phyloP scores from a whole-genome alignment of 805 yeast species.

The Monosporozyma aerobia region DNA sequence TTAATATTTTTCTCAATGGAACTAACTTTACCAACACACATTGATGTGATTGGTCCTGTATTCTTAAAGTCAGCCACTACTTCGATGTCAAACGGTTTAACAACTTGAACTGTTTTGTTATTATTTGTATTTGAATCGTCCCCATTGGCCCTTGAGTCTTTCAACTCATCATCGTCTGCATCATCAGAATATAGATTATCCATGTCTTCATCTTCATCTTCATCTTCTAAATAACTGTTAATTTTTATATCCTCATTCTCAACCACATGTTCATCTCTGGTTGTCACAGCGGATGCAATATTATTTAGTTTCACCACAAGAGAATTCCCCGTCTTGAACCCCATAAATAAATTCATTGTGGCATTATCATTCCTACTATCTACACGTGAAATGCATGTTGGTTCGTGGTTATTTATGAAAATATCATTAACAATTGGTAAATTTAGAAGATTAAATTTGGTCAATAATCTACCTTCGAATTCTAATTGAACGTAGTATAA shows the following conservation, averaged over 20 bases:
- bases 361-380: conserved; percentile 20
- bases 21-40: conserved; percentile 50
- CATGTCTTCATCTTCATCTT: conserved; percentile 29
- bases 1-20: conserved; percentile 46
- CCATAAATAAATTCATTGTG: conserved; percentile 45
- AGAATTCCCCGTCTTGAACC: conserved; percentile 53
- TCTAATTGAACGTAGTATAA: conserved; percentile 21
- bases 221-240: conserved; percentile 15
- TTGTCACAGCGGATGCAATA: conserved; percentile 21
- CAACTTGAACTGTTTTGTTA: conserved; percentile 18
- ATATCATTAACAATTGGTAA: conserved; percentile 27
- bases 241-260: conserved; percentile 15
- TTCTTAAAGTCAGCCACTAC: conserved; percentile 48
- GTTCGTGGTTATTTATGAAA: conserved; percentile 18
- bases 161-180: conserved; percentile 12
- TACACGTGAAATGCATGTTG: conserved; percentile 21
- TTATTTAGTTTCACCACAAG: conserved; percentile 33
- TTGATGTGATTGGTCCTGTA: conserved; percentile 64
- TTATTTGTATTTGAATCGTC: conserved; percentile 2
- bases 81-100: conserved; percentile 33
- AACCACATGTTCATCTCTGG: conserved; percentile 36
- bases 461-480: conserved; percentile 26
- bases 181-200: conserved; percentile 25
- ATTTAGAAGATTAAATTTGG: conserved; percentile 22
- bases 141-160: conserved; percentile 15